Conservation (phyloP, 768 basidiomycete genomes). For the Mycena indigotica region DNA sequence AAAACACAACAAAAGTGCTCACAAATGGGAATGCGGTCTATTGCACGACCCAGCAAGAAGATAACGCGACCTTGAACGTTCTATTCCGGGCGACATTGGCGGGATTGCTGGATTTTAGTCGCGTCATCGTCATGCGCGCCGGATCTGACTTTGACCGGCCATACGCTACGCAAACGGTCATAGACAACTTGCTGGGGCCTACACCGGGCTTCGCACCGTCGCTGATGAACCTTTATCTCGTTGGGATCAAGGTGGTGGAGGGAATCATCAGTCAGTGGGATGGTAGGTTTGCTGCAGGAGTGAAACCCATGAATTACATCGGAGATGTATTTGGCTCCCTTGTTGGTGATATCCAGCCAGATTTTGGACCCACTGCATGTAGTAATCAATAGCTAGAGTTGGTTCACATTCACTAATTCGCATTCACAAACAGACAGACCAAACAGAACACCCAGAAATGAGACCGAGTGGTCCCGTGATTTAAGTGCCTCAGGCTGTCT, state of each 20-base stretch:
- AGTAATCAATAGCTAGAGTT: too few relatives aligned
- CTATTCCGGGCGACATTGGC: conserved; percentile 36
- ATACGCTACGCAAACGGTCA: conserved; percentile 19
- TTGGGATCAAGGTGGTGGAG: conserved; percentile 40
- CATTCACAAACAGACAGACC: too few relatives aligned
- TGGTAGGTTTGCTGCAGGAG: conserved; percentile 31
- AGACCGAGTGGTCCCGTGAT: too few relatives aligned
- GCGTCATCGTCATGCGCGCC: conserved; percentile 41
- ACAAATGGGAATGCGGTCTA: conserved; percentile 35
- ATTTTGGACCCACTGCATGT: neutral
- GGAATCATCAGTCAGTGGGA: conserved; percentile 40
- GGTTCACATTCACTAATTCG: too few relatives aligned
- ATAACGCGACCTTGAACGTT: conserved; percentile 41
- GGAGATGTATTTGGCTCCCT: conserved; percentile 32
- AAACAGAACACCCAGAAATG: too few relatives aligned
- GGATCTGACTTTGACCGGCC: conserved; percentile 38
- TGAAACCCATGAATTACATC: conserved; percentile 33
- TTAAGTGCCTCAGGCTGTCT: too few relatives aligned
- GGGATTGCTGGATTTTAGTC: conserved; percentile 34
- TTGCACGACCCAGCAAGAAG: conserved; percentile 42
- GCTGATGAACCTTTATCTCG: conserved; percentile 38
- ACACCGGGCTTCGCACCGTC: conserved; percentile 35
- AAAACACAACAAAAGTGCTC: conserved; percentile 37
- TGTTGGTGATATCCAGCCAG: conserved; percentile 17
- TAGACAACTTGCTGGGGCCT: conserved; percentile 32